Evolutionary conservation across 208 protist species (phyloP).

Genomic region (Endotrypanum monterogeii): DNA sequence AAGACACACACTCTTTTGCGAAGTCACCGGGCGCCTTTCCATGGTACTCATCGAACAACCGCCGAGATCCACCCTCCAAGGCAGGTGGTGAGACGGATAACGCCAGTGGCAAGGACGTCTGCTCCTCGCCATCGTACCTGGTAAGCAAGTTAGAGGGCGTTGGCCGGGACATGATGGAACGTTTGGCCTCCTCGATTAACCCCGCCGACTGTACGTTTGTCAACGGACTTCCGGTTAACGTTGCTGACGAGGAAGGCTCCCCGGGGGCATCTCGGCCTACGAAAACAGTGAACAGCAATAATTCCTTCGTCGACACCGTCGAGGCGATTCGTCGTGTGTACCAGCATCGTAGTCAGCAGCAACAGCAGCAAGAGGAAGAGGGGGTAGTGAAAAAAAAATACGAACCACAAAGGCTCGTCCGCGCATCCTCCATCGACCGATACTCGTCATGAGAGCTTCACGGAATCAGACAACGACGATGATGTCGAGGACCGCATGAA

Average conservation of each 20-base stretch:
- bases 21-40: neutral
- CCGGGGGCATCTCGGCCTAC: neutral
- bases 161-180: slow-evolving; percentile 29
- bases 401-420: neutral
- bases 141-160: slow-evolving; percentile 4
- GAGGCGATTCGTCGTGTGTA: slow-evolving; percentile 35
- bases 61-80: neutral
- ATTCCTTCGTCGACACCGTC: slow-evolving; percentile 49
- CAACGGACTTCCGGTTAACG: slow-evolving; percentile 44
- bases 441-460: slow-evolving; percentile 15
- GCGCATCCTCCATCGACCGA: neutral
- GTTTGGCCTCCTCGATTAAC: slow-evolving; percentile 49
- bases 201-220: slow-evolving; percentile 62
- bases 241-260: slow-evolving; percentile 4
- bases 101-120: neutral
- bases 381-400: too few species aligned
- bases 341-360: slow-evolving; percentile 25
- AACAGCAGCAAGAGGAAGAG: slow-evolving; percentile 18
- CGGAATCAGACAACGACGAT: slow-evolving; percentile 45
- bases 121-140: neutral
- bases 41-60: neutral
- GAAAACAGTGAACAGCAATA: slow-evolving; percentile 22
- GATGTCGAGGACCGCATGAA: slow-evolving; percentile 81
- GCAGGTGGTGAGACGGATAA: too few species aligned
- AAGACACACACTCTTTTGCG: neutral